Evolutionary conservation across 202 grass and related monocot genomes (phyloP).

Genomic region (Dendrocalamus latiflorus): DNA sequence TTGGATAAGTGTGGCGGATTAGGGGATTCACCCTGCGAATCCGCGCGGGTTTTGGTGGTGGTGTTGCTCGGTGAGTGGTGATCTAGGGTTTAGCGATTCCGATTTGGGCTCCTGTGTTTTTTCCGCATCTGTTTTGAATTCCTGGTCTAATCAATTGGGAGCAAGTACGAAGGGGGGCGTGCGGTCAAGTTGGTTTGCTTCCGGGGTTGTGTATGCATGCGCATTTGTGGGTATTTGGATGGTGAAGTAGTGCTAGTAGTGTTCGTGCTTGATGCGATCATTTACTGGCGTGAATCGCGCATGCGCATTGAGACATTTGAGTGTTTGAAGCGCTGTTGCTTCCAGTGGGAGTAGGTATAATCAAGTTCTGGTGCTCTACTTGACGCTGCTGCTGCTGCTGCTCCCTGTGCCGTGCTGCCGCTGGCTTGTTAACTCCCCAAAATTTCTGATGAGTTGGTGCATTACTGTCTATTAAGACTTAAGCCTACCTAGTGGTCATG

Average conservation of each 20-base stretch:
- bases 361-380: neutral
- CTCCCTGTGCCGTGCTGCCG: neutral
- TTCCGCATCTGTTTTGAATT: neutral
- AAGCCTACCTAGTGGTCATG: neutral
- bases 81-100: slow-evolving; percentile 27
- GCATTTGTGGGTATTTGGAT: neutral
- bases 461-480: neutral
- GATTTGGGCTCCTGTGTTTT: neutral
- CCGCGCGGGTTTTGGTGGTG: neutral
- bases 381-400: neutral
- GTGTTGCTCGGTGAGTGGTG: neutral
- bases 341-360: neutral
- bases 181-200: neutral
- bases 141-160: neutral
- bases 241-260: neutral
- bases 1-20: slow-evolving; percentile 8
- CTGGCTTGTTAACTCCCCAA: neutral
- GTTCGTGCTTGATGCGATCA: neutral
- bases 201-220: neutral
- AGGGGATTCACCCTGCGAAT: neutral
- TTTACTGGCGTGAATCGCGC: neutral
- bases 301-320: neutral
- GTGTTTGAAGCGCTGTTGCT: neutral
- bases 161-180: neutral
- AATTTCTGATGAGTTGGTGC: neutral